Base-by-base conservation (phyloP, 2,329 filamentous ascomycete genomes). In the Trichophyton mentagrophytes region DNA sequence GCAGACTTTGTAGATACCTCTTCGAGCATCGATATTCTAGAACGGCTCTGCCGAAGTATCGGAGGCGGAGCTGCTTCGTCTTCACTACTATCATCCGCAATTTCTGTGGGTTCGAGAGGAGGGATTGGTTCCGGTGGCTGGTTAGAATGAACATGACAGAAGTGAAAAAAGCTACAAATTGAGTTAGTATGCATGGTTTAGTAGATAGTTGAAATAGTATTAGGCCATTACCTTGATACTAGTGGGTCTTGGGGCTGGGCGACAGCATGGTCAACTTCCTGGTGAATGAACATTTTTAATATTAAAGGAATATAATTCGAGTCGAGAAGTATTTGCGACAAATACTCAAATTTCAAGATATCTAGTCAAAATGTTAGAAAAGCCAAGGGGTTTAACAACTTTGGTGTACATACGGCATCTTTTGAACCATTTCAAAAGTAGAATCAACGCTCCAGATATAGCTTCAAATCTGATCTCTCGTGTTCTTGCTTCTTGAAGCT, bases 391-490 rank as follows among this genome's bases (percentile, higher is more conserved):
- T 38, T 9, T 6, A 38, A 38, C 20, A 38, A 25, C 2, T 17
- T 22, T n/a, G 36, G 42, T 53, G 30, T 38, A 78, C 89, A 78
- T 78, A 95, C 90, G 93, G 61, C 90, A 96, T 60, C 95, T 79
- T 72, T 96, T 95, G 68, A 97, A 87, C 93, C 93, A 99, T 74
- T 97, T 99, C 63, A 97, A 72, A 51, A 97, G 75, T n/a, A 96
- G 78, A 30, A 99, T 77, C 30, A 99, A 76, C 60, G 90, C 87
- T 0, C 88, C 91, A n/a, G 90, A 93, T 22, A 96, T 86, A 0
- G 92, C 92, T 73, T 97, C 97, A 27, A 87, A 85, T 11, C 87
- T 87, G 58, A 99, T 91, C 72, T 99, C 93, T 61, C 92, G 84
- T 15, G 84, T 85, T 57, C 95, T 82, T 60, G 88, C 81, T 46